Percentiles rank a stretch among this genome's conserved stretches.
These are phyloP conservation scores for Boletus huronensis DNA, from an alignment of 768 basidiomycete genomes.

Conservation along the genomic window DNA sequence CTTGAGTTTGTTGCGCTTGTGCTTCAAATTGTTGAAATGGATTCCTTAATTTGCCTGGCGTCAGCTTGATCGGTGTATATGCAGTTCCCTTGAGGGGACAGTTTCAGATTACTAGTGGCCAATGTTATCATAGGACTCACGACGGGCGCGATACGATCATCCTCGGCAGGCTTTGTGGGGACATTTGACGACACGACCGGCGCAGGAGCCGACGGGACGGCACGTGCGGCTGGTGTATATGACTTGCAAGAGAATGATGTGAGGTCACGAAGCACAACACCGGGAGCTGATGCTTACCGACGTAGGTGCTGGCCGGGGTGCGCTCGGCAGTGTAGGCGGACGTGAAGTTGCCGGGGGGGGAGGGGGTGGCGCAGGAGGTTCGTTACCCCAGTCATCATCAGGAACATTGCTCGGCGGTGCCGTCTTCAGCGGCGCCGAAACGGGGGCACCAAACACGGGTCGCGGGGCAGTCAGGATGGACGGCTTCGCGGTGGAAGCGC, in stretches of 20 bases:
- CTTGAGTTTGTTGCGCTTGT: conserved; percentile 36
- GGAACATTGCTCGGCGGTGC: conserved; percentile 40
- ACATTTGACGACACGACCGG: conserved; percentile 44
- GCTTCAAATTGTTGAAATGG: conserved; percentile 67
- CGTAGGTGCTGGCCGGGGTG: conserved; percentile 39
- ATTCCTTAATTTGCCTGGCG: conserved; percentile 86
- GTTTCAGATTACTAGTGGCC: background rate
- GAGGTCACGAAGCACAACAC: background rate
- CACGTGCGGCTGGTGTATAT: conserved; percentile 25
- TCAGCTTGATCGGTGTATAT: conserved; percentile 83
- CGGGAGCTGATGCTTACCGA: conserved; percentile 29
- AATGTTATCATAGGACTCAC: conserved; percentile 24
- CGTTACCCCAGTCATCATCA: conserved; percentile 60
- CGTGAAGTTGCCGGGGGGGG: conserved; percentile 44
- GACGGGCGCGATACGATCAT: conserved; percentile 82
- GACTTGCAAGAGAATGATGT: conserved; percentile 12
- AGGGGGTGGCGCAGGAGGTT: conserved; percentile 41
- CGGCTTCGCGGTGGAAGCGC: conserved; percentile 19
- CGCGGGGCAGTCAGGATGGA: conserved; percentile 42
- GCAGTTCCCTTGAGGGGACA: conserved; percentile 55
- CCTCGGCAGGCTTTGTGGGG: conserved; percentile 66
- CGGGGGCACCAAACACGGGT: conserved; percentile 46
- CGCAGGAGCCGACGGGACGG: conserved; percentile 32
- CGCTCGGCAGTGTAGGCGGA: conserved; percentile 44
- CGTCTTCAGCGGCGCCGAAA: conserved; percentile 41